Evolutionary conservation across 805 yeast genomes (phyloP).

Genomic region (Starmerella asiatica): DNA sequence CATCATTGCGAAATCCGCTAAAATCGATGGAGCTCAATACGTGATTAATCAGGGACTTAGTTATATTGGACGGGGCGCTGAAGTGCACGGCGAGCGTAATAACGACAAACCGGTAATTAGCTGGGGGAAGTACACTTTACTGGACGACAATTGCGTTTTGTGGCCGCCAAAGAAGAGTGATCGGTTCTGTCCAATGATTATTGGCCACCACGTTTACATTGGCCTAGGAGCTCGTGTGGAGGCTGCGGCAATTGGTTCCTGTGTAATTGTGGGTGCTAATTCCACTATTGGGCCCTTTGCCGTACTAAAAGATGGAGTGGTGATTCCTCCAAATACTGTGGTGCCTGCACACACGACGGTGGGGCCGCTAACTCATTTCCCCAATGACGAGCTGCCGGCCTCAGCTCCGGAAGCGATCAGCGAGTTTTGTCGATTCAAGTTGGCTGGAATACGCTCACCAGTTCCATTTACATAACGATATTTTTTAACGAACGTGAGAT

Average conservation of each 20-base stretch:
- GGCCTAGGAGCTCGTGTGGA: slow-evolving; percentile 25
- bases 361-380: slow-evolving; percentile 23
- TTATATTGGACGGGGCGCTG: slow-evolving; percentile 25
- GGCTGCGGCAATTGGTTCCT: slow-evolving; percentile 31
- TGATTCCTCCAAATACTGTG: slow-evolving; percentile 24
- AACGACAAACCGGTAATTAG: slow-evolving; percentile 26
- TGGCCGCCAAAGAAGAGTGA: slow-evolving; percentile 25
- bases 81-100: slow-evolving; percentile 28
- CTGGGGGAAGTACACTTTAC: slow-evolving; percentile 27
- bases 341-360: slow-evolving; percentile 29
- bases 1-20: slow-evolving; percentile 19
- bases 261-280: slow-evolving; percentile 27
- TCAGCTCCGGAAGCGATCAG: slow-evolving; percentile 24
- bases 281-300: slow-evolving; percentile 27
- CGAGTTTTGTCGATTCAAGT: slow-evolving; percentile 22
- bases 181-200: slow-evolving; percentile 25
- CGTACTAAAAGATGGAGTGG: slow-evolving; percentile 29
- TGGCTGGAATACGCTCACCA: slow-evolving; percentile 20
- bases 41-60: slow-evolving; percentile 30
- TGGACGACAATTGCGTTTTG: slow-evolving; percentile 21
- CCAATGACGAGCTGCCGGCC: slow-evolving; percentile 24
- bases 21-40: slow-evolving; percentile 27
- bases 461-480: slow-evolving; percentile 3
- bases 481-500: too few relatives aligned
- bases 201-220: slow-evolving; percentile 29